Conservation (phyloP, 495 filamentous ascomycete species). For the Podospora anserina region DNA sequence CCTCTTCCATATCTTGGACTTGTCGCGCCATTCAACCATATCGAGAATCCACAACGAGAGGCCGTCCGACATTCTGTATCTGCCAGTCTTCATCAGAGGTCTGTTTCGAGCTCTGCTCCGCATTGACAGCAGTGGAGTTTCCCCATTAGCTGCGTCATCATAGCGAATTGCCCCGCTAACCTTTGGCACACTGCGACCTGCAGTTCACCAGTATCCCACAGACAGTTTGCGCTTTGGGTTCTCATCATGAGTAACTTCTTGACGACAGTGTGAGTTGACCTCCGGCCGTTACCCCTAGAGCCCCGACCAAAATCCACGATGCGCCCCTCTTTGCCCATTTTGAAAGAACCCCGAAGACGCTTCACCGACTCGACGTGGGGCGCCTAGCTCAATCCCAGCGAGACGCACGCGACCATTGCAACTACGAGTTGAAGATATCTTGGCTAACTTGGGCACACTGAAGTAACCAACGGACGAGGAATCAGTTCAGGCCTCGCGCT, state of each 20-base stretch:
- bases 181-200: conserved; percentile 5
- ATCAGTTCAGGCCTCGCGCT: conserved; percentile 87
- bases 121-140: conserved; percentile 15
- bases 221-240: conserved; percentile 7
- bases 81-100: conserved; percentile 12
- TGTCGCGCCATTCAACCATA: background rate
- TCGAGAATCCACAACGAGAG: background rate
- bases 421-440: conserved; percentile 33
- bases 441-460: conserved; percentile 27
- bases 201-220: conserved; percentile 30
- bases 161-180: conserved; percentile 33
- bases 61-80: conserved; percentile 8
- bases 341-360: background rate
- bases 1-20: background rate
- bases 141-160: conserved; percentile 19
- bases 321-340: background rate
- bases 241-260: conserved; percentile 38
- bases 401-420: background rate
- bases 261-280: conserved; percentile 35
- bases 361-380: conserved; percentile 13
- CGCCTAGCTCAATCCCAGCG: conserved; percentile 3
- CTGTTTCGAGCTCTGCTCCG: conserved; percentile 9
- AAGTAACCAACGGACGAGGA: conserved; percentile 85
- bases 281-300: background rate
- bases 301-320: background rate